Evolutionary conservation across 495 filamentous ascomycete genomes (phyloP).

Genomic region (Penicillium parvum): DNA sequence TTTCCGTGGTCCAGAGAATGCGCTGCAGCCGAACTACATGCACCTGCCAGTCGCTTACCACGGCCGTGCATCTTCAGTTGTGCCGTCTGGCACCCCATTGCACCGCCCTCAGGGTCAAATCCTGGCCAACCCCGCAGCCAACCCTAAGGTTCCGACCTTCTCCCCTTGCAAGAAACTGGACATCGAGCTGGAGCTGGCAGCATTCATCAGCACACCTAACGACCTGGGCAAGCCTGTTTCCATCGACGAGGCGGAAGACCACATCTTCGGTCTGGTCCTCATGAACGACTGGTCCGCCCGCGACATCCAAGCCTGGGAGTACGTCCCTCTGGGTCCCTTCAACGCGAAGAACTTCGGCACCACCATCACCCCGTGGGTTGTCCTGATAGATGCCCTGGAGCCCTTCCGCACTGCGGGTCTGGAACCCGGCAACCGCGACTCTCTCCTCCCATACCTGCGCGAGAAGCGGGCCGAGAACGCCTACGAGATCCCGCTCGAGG

Average conservation of each 20-base stretch:
- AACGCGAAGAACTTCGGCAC: slow-evolving; percentile 94
- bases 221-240: slow-evolving; percentile 58
- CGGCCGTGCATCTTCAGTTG: slow-evolving; percentile 73
- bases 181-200: slow-evolving; percentile 84
- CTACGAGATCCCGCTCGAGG: slow-evolving; percentile 71
- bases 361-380: slow-evolving; percentile 83
- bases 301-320: slow-evolving; percentile 91
- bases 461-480: slow-evolving; percentile 59
- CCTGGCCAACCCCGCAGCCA: slow-evolving; percentile 57
- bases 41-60: slow-evolving; percentile 90
- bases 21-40: slow-evolving; percentile 85
- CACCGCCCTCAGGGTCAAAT: slow-evolving; percentile 81
- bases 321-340: slow-evolving; percentile 80
- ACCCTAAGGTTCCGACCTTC: slow-evolving; percentile 58
- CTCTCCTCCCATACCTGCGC: slow-evolving; percentile 64
- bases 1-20: slow-evolving; percentile 77
- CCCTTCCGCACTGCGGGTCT: slow-evolving; percentile 59
- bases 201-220: slow-evolving; percentile 68
- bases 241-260: slow-evolving; percentile 65
- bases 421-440: slow-evolving; percentile 54
- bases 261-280: slow-evolving; percentile 82
- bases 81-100: slow-evolving; percentile 71
- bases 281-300: slow-evolving; percentile 95
- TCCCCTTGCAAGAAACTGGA: slow-evolving; percentile 66
- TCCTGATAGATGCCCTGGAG: slow-evolving; percentile 77